Conservation (phyloP, 2,329 filamentous ascomycete species). For the Penicillium psychrosexuale region DNA sequence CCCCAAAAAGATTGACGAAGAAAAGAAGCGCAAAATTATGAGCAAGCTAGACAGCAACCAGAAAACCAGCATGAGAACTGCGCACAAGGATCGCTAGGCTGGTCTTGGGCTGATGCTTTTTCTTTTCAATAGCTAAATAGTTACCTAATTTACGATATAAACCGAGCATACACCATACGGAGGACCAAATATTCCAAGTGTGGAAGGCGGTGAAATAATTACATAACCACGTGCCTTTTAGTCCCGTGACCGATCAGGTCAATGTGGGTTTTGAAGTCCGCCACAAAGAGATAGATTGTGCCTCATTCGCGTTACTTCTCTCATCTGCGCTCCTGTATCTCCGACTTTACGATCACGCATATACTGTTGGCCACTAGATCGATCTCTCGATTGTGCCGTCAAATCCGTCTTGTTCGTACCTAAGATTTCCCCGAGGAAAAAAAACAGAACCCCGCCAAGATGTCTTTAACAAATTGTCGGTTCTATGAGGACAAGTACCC, state of each 20-base stretch:
- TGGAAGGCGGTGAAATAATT: constrained; percentile 2
- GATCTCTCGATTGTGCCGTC: constrained; percentile 12
- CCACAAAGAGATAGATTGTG: constrained; percentile 38
- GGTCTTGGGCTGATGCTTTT: no score
- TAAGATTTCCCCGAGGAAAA: constrained; percentile 13
- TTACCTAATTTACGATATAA: no score
- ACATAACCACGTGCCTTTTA: constrained; percentile 1
- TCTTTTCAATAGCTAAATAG: no score
- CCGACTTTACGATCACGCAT: constrained; percentile 12
- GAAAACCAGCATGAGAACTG: no score
- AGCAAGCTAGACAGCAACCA: no score
- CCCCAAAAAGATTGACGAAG: no score
- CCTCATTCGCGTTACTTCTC: constrained; percentile 20
- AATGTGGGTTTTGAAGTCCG: constrained; percentile 41
- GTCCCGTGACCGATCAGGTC: constrained; percentile 14
- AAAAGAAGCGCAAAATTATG: no score
- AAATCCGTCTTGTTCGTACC: constrained; percentile 9
- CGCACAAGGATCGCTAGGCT: no score
- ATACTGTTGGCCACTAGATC: constrained; percentile 6
- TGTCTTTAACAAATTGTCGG: constrained; percentile 94
- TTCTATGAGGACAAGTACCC: constrained; percentile 98
- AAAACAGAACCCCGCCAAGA: constrained; percentile 57
- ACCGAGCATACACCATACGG: no score
- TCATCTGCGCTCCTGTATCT: constrained; percentile 8
- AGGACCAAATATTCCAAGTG: background rate